phyloP scores from a whole-genome alignment of 345 rosid genomes.

The Dimocarpus longan region DNA sequence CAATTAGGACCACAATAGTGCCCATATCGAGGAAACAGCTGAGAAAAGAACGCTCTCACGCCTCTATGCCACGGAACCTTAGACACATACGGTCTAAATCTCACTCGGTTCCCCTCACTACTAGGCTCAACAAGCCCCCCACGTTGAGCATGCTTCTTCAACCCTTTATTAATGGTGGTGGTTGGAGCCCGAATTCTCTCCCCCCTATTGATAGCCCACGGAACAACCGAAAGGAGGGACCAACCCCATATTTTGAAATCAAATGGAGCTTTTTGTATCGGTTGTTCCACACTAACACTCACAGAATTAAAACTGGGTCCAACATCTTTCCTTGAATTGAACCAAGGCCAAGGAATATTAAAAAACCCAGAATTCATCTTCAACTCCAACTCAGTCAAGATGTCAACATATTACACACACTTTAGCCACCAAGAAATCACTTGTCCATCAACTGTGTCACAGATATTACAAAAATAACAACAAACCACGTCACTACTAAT shows the following conservation, averaged over 20 bases:
- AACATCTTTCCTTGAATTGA: constrained; percentile 36
- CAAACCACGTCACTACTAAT: too few relatives aligned
- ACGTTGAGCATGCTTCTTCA: constrained; percentile 52
- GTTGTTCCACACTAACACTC: constrained; percentile 35
- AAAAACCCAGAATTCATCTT: constrained; percentile 53
- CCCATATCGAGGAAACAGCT: constrained; percentile 89
- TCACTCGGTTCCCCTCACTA: constrained; percentile 35
- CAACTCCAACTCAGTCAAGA: constrained; percentile 12
- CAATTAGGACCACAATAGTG: constrained; percentile 99
- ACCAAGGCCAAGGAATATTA: constrained; percentile 44
- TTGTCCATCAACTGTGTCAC: constrained; percentile 1
- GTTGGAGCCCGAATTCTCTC: constrained; percentile 49
- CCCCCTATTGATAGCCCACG: constrained; percentile 41
- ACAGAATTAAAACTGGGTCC: constrained; percentile 41
- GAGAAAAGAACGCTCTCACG: constrained; percentile 80
- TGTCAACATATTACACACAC: constrained; percentile 6
- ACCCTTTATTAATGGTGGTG: constrained; percentile 61
- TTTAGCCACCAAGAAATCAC: constrained; percentile 15
- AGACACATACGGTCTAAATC: constrained; percentile 87
- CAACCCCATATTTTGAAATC: constrained; percentile 59
- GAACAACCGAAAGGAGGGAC: constrained; percentile 61
- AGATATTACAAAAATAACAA: background rate
- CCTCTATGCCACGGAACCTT: constrained; percentile 99
- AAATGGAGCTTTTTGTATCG: constrained; percentile 35
- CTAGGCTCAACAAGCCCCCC: constrained; percentile 26